Percentiles rank a stretch among this genome's conserved stretches.
phyloP scores from a whole-genome alignment of 2,329 filamentous ascomycete species.

The Hawksworthiomyces lignivorus region DNA sequence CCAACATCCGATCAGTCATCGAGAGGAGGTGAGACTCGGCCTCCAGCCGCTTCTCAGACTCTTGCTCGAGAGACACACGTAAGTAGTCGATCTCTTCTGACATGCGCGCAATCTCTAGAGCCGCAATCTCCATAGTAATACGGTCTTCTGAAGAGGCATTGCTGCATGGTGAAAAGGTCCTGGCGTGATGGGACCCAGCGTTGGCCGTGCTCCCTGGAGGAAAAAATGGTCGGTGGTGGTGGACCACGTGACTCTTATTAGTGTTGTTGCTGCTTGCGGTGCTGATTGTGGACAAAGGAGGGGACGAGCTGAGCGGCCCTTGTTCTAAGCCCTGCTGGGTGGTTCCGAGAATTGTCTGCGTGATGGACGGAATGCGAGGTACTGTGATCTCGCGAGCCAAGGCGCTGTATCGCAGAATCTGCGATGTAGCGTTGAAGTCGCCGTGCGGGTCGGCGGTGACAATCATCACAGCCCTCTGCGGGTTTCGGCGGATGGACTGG shows the following conservation, averaged over 20 bases:
- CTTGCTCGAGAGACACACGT: conserved; percentile 59
- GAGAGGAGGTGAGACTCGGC: conserved; percentile 67
- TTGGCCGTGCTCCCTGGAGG: conserved; percentile 26
- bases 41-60: conserved; percentile 61
- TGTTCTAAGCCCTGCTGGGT: conserved; percentile 16
- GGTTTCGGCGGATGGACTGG: conserved; percentile 44
- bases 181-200: conserved; percentile 17
- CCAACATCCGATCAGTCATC: conserved; percentile 56
- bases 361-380: conserved; percentile 76
- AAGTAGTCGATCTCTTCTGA: conserved; percentile 70
- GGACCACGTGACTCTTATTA: background rate
- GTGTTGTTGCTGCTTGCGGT: conserved; percentile 14
- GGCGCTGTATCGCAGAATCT: conserved; percentile 90
- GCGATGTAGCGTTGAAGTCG: conserved; percentile 93
- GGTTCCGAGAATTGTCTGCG: conserved; percentile 55
- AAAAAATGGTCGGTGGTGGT: conserved; percentile 33
- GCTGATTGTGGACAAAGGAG: conserved; percentile 19
- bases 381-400: conserved; percentile 89
- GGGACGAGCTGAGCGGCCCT: conserved; percentile 10
- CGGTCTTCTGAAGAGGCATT: conserved; percentile 38
- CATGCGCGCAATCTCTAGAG: conserved; percentile 73
- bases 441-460: conserved; percentile 89
- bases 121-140: conserved; percentile 74
- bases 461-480: conserved; percentile 90
- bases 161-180: conserved; percentile 32